A percentile compares a stretch with the other conserved stretches of the same genome.
Evolutionary conservation across 1,139 yeast species (phyloP).

Genomic region (Suhomyces bokatorum): DNA sequence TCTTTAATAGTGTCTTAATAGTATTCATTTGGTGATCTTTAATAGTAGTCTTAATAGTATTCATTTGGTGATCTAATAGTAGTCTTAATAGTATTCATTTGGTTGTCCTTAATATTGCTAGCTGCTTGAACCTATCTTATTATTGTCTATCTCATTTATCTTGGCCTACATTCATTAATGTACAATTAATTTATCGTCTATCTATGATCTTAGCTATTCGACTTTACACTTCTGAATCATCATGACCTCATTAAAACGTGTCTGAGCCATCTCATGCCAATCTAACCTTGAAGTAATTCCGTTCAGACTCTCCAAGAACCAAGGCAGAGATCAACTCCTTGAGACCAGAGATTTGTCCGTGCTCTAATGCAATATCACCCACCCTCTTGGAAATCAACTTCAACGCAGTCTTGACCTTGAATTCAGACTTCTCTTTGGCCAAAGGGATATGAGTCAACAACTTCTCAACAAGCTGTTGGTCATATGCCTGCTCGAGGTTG

Average conservation of each 20-base stretch:
- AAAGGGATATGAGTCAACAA: slow-evolving; percentile 50
- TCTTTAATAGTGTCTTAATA: too few species aligned
- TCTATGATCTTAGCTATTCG: too few species aligned
- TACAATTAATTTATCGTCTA: too few species aligned
- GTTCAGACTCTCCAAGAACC: slow-evolving; percentile 48
- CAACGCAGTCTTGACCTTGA: slow-evolving; percentile 46
- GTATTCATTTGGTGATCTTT: too few species aligned
- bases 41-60: too few species aligned
- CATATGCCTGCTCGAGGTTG: slow-evolving; percentile 24
- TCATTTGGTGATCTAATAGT: too few species aligned
- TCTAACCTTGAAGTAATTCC: slow-evolving; percentile 35
- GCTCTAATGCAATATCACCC: slow-evolving; percentile 40
- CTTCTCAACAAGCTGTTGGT: slow-evolving; percentile 16
- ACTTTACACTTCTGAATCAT: not conserved
- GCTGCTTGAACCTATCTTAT: too few species aligned
- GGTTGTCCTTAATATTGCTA: too few species aligned
- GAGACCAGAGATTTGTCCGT: not conserved
- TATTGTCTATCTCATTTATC: too few species aligned
- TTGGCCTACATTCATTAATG: too few species aligned
- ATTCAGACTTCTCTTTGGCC: slow-evolving; percentile 29
- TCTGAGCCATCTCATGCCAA: slow-evolving; percentile 1
- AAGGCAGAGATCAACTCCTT: slow-evolving; percentile 2
- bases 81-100: too few species aligned
- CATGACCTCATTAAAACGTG: not conserved
- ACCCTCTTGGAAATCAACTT: slow-evolving; percentile 52